These are phyloP conservation scores for Gymnopus androsaceus DNA, from an alignment of 1,284 basidiomycete genomes.

Conservation along the genomic window DNA sequence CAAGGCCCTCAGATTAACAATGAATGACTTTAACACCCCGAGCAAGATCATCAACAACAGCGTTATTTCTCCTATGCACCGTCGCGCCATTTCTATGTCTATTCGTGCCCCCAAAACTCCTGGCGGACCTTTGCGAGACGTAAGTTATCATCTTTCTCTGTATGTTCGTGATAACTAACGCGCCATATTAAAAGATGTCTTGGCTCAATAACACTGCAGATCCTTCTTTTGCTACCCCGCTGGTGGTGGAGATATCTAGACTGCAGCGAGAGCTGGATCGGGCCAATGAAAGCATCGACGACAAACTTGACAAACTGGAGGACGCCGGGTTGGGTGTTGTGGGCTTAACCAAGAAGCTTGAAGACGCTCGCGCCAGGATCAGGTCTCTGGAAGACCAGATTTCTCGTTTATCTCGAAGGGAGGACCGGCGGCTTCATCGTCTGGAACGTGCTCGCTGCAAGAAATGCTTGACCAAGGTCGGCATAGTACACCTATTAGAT, in stretches of 20 bases:
- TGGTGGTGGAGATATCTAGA: slow-evolving; percentile 65
- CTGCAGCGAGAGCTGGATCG: slow-evolving; percentile 70
- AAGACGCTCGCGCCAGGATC: slow-evolving; percentile 64
- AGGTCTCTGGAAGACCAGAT: slow-evolving; percentile 66
- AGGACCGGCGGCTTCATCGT: slow-evolving; percentile 61
- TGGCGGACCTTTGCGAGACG: slow-evolving; percentile 74
- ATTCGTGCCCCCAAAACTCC: slow-evolving; percentile 72
- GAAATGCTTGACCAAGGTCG: slow-evolving; percentile 65
- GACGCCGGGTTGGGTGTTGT: slow-evolving; percentile 74
- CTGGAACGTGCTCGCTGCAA: slow-evolving; percentile 62
- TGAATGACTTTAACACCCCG: slow-evolving; percentile 56
- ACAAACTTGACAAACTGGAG: slow-evolving; percentile 81
- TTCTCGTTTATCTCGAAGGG: slow-evolving; percentile 58
- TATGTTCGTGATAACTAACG: background rate
- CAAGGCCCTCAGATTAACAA: slow-evolving; percentile 51
- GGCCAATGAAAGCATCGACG: slow-evolving; percentile 82
- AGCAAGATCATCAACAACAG: slow-evolving; percentile 52
- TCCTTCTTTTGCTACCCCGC: slow-evolving; percentile 55
- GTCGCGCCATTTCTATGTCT: slow-evolving; percentile 68
- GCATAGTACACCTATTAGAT: slow-evolving; percentile 35
- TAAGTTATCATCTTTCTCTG: slow-evolving; percentile 37
- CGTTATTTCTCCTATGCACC: slow-evolving; percentile 70
- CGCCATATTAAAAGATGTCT: slow-evolving; percentile 52
- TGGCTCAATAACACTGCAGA: slow-evolving; percentile 65
- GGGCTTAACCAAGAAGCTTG: slow-evolving; percentile 66